Evolutionary conservation across 2,329 filamentous ascomycete genomes (phyloP), one percentile per base, ranked within the genome.

Genomic region (Penicillium frequentans): DNA sequence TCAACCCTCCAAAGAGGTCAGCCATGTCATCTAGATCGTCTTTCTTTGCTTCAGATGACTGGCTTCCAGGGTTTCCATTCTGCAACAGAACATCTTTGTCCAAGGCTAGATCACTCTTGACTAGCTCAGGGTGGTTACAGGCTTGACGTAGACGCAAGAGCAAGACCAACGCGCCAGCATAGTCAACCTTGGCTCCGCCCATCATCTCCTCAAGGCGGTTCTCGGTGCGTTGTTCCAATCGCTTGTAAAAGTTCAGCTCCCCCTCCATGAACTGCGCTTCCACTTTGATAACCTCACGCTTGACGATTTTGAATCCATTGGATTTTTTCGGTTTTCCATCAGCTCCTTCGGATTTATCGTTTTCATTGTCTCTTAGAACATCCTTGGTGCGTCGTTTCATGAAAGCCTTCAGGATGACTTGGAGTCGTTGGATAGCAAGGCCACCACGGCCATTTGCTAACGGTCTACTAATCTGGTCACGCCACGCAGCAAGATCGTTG

Each of bases 341-440:
- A 49, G 83, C 79, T 5, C 74, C 55, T 37, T 90, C 90, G 26
- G 90, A 88, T 58, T 90, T 90, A 19, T 96, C 79, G 1, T 90
- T 91, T 11, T 91, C 90, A 11, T 91, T 91, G 65, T 91, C 84
- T 75, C 95, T 96, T 59, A 99, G 79, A n/a, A 99, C 91, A 23
- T 96, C 92, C 75, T 99, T 99, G 9, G 93, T 98, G 43, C 95
- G 87, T n/a, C 95, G 88, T 79, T 98, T 96, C 95, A 99, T 99
- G 77, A 96, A 96, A 54, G 92, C 93, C 54, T 90, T 89, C 4
- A 99, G 79, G 59, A 96, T 86, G 55, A 89, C 86, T 64, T 96
- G 92, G 31, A 99, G 80, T 45, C 95, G 86, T 50, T 87, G 85
- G 72, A 99, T 96, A 16, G 95, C 93, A 56, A 98, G 84, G 53